These are phyloP conservation scores for Calocera cornea DNA, from an alignment of 768 basidiomycete species.

Conservation along the genomic window DNA sequence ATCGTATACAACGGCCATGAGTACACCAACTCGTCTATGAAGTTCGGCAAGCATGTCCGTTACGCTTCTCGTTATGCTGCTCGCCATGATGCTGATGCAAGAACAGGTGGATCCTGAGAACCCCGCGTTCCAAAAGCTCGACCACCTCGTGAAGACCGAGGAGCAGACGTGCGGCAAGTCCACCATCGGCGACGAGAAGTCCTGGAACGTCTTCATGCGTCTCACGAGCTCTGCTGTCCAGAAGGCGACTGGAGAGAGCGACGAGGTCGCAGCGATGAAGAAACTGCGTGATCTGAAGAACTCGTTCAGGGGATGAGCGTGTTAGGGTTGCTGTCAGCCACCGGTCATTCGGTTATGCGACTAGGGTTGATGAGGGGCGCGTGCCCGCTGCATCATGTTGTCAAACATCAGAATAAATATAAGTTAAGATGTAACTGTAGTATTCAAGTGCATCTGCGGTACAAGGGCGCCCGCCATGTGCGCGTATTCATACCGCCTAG, in stretches of 20 bases:
- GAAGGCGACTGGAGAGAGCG: constrained; percentile 38
- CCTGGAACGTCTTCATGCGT: constrained; percentile 94
- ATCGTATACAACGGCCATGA: constrained; percentile 84
- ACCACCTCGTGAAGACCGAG: constrained; percentile 43
- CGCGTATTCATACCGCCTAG: neutral
- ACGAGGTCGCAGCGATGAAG: constrained; percentile 54
- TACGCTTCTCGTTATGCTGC: neutral
- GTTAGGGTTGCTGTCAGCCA: too few relatives aligned
- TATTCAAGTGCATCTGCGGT: neutral
- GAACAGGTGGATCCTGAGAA: constrained; percentile 46
- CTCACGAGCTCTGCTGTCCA: constrained; percentile 45
- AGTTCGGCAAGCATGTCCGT: constrained; percentile 38
- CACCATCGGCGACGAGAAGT: constrained; percentile 86
- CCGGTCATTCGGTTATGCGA: neutral
- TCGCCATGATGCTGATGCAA: neutral
- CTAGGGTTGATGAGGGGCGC: neutral
- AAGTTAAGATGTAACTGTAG: too few relatives aligned
- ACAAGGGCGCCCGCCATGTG: neutral
- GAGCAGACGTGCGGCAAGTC: constrained; percentile 61
- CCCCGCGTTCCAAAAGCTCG: constrained; percentile 44
- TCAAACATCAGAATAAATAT: neutral
- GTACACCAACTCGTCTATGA: constrained; percentile 62
- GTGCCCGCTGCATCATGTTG: neutral
- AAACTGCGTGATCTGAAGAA: constrained; percentile 75
- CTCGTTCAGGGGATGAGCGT: constrained; percentile 50